Base-by-base conservation (phyloP, 2,329 filamentous ascomycete genomes). In the Aspergillus pseudoglaucus region DNA sequence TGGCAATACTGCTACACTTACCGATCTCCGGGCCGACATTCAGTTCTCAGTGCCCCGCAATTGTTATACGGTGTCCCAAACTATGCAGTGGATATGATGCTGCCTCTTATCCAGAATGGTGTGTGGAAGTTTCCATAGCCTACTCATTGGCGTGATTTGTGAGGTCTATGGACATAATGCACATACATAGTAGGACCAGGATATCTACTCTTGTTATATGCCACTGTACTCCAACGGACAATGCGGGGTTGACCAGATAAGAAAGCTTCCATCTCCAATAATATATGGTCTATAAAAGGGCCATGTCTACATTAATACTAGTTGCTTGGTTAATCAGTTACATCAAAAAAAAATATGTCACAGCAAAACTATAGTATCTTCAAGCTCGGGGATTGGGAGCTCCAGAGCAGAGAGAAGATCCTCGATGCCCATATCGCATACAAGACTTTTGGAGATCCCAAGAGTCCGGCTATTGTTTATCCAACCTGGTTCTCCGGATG, bases 401-500 rank as follows among this genome's bases (percentile, higher is more conserved):
- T 90, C 2, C 79, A 85, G 59, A 82, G 77, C 22, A 84, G 85
- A 35, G 73, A 72, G n/a, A 74, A 69, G 5, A 75, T 90, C 15
- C 74, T 77, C 1, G 65, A 79, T 55, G 87, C 87, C 1, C 78
- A 80, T 59, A 81, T 91, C 46, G 85, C 86, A 14, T 91, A 88
- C 74, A 89, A 86, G 66, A 88, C 86, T 0, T 84, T 86, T 55
- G 87, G 87, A 17, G 73, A 83, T 47, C 63, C 78, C 0, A 75
- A 71, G 0, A 73, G 70, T 5, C 85, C 86, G 6, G 82, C 81
- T 2, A 79, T 90, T 49, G 78, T 90, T 51, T 90, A 90, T 59
- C 87, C 87, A 2, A 83, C 82, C 2, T 90, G 87, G 87, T 90
- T 83, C 63, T 83, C 81, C 15, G 83, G 83, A 50, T 55, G 76